Evolutionary conservation across 2,329 filamentous ascomycete species (phyloP), one percentile per base, ranked within the genome.

Genomic region (Diaporthe eres): DNA sequence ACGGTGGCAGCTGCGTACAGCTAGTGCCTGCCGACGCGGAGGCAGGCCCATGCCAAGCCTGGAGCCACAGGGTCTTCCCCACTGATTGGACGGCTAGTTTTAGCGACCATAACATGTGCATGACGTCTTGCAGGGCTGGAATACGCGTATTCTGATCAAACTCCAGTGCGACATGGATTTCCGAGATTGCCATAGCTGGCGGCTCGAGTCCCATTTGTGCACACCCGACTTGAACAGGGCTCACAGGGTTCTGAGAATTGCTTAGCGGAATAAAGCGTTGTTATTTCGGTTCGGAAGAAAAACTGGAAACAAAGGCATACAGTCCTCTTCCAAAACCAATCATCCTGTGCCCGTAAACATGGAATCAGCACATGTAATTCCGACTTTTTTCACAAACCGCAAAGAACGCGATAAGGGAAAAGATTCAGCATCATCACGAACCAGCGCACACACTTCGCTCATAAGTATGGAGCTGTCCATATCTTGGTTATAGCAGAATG

Each of bases 41-140:
- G 49, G 9, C 2, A 12, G 47, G 65, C n/a, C 65, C 65, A 15
- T n/a, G 65, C 49, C 65, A 70, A 55, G 49, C 49, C 34, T 70
- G 49, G 49, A 28, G 34, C 4, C 49, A 17, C 34, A 55, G 65
- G 65, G 65, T 70, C 65, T 34, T 70, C 49, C 12, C 65, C 49
- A 70, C 65, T 70, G 65, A 70, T 70, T 70, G 65, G 65, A 8
- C 65, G n/a, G 60, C 39, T 2, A 22, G 5, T 42, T 42, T 70
- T 70, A 70, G 65, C 65, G 65, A 13, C 47, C 19, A 22, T 31
- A 17, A 49, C 25, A 65, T 49, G 61, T 44, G 42, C 25, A 67
- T 67, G 61, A 67, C 61, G 61, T 67, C 42, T 34, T 44, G 25
- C 31, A 68, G 65, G 31, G 22, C 65, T 68, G 31, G 47, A 53